phyloP scores from a whole-genome alignment of 306 rosid species.

The Acacia confusa region DNA sequence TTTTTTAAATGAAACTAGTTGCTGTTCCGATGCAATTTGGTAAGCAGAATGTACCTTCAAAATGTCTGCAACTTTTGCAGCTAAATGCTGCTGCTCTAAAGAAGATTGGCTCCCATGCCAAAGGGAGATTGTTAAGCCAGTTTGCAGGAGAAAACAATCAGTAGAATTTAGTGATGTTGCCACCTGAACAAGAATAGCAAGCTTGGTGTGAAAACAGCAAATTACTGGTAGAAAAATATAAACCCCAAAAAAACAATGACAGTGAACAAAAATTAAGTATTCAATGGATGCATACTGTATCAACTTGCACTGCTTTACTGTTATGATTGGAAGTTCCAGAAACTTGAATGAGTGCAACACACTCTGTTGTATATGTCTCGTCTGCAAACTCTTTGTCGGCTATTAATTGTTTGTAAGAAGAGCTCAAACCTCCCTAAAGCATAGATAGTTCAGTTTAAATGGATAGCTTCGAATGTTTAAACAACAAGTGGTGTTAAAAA shows the following conservation, averaged over 20 bases:
- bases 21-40: background rate
- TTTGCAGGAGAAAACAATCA: constrained; percentile 84
- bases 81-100: constrained; percentile 82
- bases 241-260: constrained; percentile 16
- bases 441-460: constrained; percentile 24
- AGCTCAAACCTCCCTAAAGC: constrained; percentile 92
- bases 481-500: background rate
- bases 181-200: constrained; percentile 57
- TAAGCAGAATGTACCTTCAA: constrained; percentile 59
- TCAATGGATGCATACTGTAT: constrained; percentile 55
- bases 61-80: constrained; percentile 85
- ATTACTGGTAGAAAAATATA: constrained; percentile 2
- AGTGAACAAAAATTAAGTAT: constrained; percentile 13
- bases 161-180: constrained; percentile 83
- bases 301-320: constrained; percentile 85
- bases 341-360: constrained; percentile 68
- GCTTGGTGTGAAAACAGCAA: background rate
- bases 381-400: constrained; percentile 65
- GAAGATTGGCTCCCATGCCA: constrained; percentile 92
- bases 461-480: constrained; percentile 16
- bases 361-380: constrained; percentile 75
- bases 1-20: background rate
- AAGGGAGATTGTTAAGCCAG: constrained; percentile 70
- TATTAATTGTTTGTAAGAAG: constrained; percentile 61
- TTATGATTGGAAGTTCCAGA: constrained; percentile 75